Evolutionary conservation across 148 eudicot species (phyloP).

Genomic region (Chenopodium quinoa): DNA sequence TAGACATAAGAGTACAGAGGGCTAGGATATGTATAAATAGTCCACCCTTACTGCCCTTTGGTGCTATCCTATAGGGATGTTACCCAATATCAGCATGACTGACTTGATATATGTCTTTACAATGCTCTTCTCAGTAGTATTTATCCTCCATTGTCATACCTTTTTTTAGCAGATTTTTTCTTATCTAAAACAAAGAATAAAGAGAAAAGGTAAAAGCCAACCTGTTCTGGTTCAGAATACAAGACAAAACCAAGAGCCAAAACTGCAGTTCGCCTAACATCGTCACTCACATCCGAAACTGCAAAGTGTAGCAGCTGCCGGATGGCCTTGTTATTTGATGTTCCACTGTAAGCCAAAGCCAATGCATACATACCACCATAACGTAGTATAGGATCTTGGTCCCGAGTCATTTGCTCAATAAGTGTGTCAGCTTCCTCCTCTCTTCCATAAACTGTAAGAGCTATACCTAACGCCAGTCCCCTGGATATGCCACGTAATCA

Average conservation of each 20-base stretch:
- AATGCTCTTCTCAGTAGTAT: not conserved
- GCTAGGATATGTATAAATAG: not conserved
- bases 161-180: not conserved
- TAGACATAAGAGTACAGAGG: not conserved
- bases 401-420: slow-evolving; percentile 96
- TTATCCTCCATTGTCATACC: not conserved
- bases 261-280: slow-evolving; percentile 97
- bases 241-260: slow-evolving; percentile 96
- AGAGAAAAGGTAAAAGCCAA: slow-evolving; percentile 31
- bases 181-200: not conserved
- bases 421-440: slow-evolving; percentile 97
- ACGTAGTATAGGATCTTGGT: slow-evolving; percentile 94
- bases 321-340: slow-evolving; percentile 94
- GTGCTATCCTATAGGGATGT: not conserved
- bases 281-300: slow-evolving; percentile 96
- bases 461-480: slow-evolving; percentile 93
- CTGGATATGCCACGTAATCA: slow-evolving; percentile 33
- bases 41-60: not conserved
- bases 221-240: slow-evolving; percentile 97
- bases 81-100: not conserved
- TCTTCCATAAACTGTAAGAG: slow-evolving; percentile 95
- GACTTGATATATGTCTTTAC: not conserved
- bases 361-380: slow-evolving; percentile 99
- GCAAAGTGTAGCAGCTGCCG: slow-evolving; percentile 98
- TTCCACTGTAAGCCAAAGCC: slow-evolving; percentile 96